Base-by-base conservation (phyloP, 2,329 filamentous ascomycete genomes). In the Pseudogymnoascus sp. region DNA sequence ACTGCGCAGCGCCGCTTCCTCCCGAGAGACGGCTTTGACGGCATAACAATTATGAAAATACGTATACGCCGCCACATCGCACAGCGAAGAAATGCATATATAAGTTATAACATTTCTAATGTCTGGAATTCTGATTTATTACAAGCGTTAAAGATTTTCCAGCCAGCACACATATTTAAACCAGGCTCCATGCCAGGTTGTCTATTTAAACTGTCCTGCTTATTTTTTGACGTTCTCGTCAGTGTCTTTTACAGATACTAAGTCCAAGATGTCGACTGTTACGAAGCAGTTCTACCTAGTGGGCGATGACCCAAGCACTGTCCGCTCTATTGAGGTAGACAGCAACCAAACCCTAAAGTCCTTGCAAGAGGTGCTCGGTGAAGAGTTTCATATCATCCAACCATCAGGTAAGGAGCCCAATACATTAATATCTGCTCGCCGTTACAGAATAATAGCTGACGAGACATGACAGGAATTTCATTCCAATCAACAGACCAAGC, bases 401-500 rank as follows among this genome's bases (percentile, higher is more conserved):
- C 62, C 63, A 59, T 67, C 62, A 65, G 64, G 65, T 67, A 42
- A 60, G 10, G 56, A 14, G 12, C 10, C 47, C 8, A 12, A 14
- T 28, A 50, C 25, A 28, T 12, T 50, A 28, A 50, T 50, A 47
- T 28, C 2, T 50, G 7, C 2, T 33, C 8, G n/a, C 8, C 47
- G 8, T 56, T 7, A 12, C 12, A 18, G 50, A 56, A 56, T 33
- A 33, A 56, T 56, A 33, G n/a, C n/a, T 56, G 5, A 53, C n/a
- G 11, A 50, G 44, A 28, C 23, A 47, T 8, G 23, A 6, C 11
- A 67, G 66, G 66, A 42, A 66, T 67, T 28, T 66, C 63, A 31
- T 65, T 67, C 28, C 63, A 67, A 59, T 63, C 65, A 12, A 53
- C 63, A 14, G 56, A 67, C 56, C 64, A 63, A 16, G 47, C 62